Conservation (phyloP, 768 basidiomycete species). For the Phlegmacium glaucopus region DNA sequence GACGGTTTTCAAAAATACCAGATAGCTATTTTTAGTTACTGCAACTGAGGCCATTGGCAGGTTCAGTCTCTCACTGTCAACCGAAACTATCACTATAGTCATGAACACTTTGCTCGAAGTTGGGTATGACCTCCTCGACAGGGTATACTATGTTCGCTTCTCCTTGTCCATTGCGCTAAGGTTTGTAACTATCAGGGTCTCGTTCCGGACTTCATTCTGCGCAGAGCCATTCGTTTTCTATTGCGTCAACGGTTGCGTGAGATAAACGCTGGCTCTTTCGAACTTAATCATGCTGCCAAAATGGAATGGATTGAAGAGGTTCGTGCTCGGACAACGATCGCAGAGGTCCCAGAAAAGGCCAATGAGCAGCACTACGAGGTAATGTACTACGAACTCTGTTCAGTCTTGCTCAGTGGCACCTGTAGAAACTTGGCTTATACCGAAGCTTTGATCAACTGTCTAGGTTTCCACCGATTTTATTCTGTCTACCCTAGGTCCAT, state of each 20-base stretch:
- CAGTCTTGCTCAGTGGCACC: too few species aligned
- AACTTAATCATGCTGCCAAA: conserved; percentile 60
- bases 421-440: too few species aligned
- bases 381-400: neutral
- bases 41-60: too few species aligned
- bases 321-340: conserved; percentile 46
- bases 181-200: conserved; percentile 40
- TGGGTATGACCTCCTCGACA: conserved; percentile 33
- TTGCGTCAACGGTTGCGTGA: conserved; percentile 53
- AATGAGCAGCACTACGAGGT: conserved; percentile 81
- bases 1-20: neutral
- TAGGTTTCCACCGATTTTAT: conserved; percentile 63
- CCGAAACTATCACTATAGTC: neutral
- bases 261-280: conserved; percentile 57
- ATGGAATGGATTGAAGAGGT: conserved; percentile 65
- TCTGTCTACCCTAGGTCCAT: conserved; percentile 59
- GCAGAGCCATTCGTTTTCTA: conserved; percentile 35
- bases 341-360: conserved; percentile 61
- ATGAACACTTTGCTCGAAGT: conserved; percentile 15
- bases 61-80: too few species aligned
- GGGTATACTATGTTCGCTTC: conserved; percentile 6
- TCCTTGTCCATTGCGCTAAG: neutral
- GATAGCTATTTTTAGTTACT: too few species aligned
- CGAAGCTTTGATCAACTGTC: neutral
- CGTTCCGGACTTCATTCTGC: conserved; percentile 54